Evolutionary conservation across 2,329 filamentous ascomycete species (phyloP), one percentile per base, ranked within the genome.

Genomic region (Diaporthe sp.): DNA sequence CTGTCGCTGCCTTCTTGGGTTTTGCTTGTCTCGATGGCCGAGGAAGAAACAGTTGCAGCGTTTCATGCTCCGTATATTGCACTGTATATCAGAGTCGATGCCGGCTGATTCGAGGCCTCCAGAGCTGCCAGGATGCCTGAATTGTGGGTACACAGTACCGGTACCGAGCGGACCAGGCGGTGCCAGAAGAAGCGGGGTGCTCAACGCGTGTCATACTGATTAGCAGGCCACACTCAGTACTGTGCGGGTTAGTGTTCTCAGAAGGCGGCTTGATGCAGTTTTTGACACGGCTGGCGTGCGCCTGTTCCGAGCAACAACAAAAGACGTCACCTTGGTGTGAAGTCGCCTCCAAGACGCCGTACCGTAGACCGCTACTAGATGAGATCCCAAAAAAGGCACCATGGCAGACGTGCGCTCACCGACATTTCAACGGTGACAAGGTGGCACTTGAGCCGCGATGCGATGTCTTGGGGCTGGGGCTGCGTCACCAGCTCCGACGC

Each of bases 401-500:
- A 67, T 70, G 67, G 46, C 51, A 49, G 12, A 19, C 28, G 42
- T 31, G 37, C 42, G 42, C 57, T 72, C 69, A 72, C 69, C 69
- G 69, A 72, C 69, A 72, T 72, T 72, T 72, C 69, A 72, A 72
- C 57, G 57, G 70, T 62, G 57, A 61, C 70, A 72, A 53, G 62
- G 70, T 62, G 42, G 70, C 69, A 49, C 44, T 62, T 61, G 70
- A 72, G 70, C 70, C 57, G 70, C 70, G 57, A 37, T 39, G 57
- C 42, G 44, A 44, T 72, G 55, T 61, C 70, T 72, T 61, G 57
- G 70, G 57, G 70, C 70, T 62, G 44, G 46, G 70, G 57, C n/a
- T 58, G 69, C 70, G 57, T 72, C 70, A 72, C 70, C 57, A 51
- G 46, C 44, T 25, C 42, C 70, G 55, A 46, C 42, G 55, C 55